These are phyloP conservation scores for Fusarium vanettenii DNA, from an alignment of 2,329 filamentous ascomycete species.

Conservation along the genomic window DNA sequence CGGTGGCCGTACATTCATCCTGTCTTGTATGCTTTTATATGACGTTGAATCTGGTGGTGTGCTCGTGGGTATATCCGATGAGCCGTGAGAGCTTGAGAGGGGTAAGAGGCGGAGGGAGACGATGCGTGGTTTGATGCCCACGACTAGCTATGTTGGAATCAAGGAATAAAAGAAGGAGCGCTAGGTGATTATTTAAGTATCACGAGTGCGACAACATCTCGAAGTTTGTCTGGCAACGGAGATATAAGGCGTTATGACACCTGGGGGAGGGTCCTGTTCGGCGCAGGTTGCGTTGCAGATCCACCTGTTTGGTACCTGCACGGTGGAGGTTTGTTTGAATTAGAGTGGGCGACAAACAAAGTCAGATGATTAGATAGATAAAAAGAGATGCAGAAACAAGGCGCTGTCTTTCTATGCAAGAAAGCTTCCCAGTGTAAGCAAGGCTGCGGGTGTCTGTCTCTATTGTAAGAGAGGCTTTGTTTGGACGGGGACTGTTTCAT, in stretches of 20 bases:
- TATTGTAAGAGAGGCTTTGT: constrained; percentile 25
- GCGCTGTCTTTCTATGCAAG: constrained; percentile 1
- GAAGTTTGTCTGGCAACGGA: constrained; percentile 8
- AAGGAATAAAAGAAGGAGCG: not conserved
- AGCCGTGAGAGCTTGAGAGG: constrained; percentile 20
- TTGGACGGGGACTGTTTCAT: constrained; percentile 21
- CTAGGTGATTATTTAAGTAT: constrained; percentile 7
- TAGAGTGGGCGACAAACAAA: not conserved
- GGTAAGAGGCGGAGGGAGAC: constrained; percentile 16
- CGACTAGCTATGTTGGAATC: not conserved
- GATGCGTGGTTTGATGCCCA: constrained; percentile 6
- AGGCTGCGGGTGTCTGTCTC: constrained; percentile 1
- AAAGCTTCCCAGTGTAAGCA: not conserved
- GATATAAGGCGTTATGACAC: constrained; percentile 13
- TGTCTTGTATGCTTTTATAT: constrained; percentile 20
- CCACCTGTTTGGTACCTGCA: constrained; percentile 31
- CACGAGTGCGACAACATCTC: constrained; percentile 23
- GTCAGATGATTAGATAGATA: not conserved
- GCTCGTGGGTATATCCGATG: constrained; percentile 1
- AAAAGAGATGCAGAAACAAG: not conserved
- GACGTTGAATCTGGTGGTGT: not conserved
- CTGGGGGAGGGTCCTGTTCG: constrained; percentile 5
- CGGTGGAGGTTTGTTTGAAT: constrained; percentile 21
- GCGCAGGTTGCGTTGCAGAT: constrained; percentile 29
- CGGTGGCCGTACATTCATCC: constrained; percentile 89